phyloP scores from a whole-genome alignment of 768 basidiomycete genomes.

The Mycena crocata region DNA sequence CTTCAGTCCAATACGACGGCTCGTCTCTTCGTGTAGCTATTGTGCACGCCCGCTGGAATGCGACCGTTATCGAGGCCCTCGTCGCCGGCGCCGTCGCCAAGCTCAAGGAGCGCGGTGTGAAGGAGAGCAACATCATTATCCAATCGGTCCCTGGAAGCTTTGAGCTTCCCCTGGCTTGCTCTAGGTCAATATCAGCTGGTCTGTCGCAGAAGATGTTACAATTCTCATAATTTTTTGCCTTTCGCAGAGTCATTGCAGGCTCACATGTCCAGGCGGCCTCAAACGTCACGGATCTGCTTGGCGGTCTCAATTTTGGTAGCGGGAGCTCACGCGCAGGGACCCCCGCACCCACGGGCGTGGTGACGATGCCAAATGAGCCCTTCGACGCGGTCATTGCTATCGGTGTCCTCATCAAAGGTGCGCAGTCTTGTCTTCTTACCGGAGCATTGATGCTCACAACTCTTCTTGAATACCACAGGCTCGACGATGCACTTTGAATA shows the following conservation, averaged over 20 bases:
- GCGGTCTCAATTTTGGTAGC: slow-evolving; percentile 63
- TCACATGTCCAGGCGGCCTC: slow-evolving; percentile 85
- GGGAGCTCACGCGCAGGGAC: slow-evolving; percentile 63
- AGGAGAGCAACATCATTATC: slow-evolving; percentile 88
- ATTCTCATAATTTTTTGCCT: neutral
- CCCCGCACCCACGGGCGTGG: slow-evolving; percentile 52
- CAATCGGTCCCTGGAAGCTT: slow-evolving; percentile 96
- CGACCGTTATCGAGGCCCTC: slow-evolving; percentile 85
- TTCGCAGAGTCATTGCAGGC: slow-evolving; percentile 84
- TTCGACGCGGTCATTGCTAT: slow-evolving; percentile 98
- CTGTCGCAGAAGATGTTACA: too few relatives aligned
- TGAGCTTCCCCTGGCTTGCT: slow-evolving; percentile 90
- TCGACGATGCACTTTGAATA: slow-evolving; percentile 99
- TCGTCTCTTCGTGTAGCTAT: slow-evolving; percentile 87
- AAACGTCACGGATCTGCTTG: slow-evolving; percentile 83
- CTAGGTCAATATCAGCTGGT: slow-evolving; percentile 69
- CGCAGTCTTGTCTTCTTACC: neutral
- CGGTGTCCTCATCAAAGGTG: slow-evolving; percentile 94
- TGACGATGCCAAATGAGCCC: slow-evolving; percentile 63
- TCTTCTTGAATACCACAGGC: slow-evolving; percentile 46
- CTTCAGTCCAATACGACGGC: slow-evolving; percentile 78
- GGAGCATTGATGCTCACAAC: neutral
- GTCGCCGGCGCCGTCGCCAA: slow-evolving; percentile 83
- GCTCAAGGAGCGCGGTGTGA: slow-evolving; percentile 88
- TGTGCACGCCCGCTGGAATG: slow-evolving; percentile 98